A percentile compares a stretch with the other conserved stretches of the same genome.
Evolutionary conservation across 2,329 filamentous ascomycete species (phyloP).

Genomic region (Neofusicoccum laricinum): DNA sequence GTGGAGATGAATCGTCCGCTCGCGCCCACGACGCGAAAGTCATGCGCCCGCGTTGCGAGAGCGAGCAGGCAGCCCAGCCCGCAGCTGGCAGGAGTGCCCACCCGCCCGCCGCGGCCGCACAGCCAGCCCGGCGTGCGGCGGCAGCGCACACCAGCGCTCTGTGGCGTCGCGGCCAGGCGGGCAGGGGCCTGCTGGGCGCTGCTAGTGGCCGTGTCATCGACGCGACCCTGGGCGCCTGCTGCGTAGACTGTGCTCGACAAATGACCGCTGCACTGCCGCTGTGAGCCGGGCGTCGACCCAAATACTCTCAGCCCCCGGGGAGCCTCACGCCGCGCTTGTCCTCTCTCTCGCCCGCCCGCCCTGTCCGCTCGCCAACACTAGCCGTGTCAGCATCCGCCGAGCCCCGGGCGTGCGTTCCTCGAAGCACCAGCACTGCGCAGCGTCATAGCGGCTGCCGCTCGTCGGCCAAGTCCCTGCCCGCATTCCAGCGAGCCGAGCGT

Average conservation of each 20-base stretch:
- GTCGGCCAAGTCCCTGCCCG: background rate
- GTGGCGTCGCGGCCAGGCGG: constrained; percentile 2
- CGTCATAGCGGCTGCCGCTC: background rate
- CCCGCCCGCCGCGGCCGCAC: background rate
- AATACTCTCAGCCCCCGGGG: constrained; percentile 8
- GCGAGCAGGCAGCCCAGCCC: background rate
- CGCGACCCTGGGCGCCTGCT: constrained; percentile 2
- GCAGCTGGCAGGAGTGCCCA: background rate
- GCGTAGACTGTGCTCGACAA: background rate
- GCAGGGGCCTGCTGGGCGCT: background rate
- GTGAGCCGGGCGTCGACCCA: constrained; percentile 1
- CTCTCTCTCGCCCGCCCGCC: background rate
- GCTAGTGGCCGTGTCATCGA: constrained; percentile 4
- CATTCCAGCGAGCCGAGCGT: constrained; percentile 3
- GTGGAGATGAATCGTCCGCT: constrained; percentile 2
- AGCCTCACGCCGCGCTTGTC: background rate
- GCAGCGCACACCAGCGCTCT: background rate
- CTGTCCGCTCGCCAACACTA: background rate
- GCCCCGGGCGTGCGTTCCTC: background rate
- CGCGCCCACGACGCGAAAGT: background rate
- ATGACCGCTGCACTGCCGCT: background rate
- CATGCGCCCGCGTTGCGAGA: background rate
- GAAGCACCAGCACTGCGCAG: background rate
- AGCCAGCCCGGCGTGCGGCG: background rate
- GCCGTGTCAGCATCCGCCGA: background rate